These are phyloP conservation scores for Westerdykella sp. DNA, from an alignment of 2,329 filamentous ascomycete genomes.

Conservation along the genomic window DNA sequence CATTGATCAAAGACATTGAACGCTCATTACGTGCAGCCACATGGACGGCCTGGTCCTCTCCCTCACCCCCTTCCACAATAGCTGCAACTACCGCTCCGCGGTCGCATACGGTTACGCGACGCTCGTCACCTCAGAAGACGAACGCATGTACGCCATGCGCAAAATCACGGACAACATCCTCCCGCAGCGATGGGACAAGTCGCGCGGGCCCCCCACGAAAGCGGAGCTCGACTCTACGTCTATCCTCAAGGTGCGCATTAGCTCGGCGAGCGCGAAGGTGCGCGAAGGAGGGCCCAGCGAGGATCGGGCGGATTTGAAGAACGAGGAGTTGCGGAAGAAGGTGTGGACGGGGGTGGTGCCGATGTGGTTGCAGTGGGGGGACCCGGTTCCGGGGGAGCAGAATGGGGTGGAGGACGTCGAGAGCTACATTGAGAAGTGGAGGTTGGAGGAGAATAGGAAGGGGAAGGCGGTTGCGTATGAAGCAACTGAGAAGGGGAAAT, in stretches of 20 bases:
- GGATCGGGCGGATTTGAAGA: constrained; percentile 28
- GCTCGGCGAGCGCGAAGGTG: constrained; percentile 30
- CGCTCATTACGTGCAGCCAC: constrained; percentile 3
- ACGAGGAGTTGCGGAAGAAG: constrained; percentile 15
- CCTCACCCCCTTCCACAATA: constrained; percentile 33
- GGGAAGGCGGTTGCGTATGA: constrained; percentile 19
- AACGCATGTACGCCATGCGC: constrained; percentile 27
- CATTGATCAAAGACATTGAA: not conserved
- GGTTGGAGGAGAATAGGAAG: constrained; percentile 18
- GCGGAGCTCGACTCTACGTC: constrained; percentile 26
- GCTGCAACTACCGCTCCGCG: constrained; percentile 32
- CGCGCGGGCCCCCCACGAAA: constrained; percentile 22
- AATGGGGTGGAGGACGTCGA: constrained; percentile 51
- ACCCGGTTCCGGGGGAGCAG: constrained; percentile 21
- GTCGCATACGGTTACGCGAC: constrained; percentile 25
- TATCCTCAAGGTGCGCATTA: constrained; percentile 23
- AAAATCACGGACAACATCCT: constrained; percentile 31
- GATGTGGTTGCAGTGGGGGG: constrained; percentile 28
- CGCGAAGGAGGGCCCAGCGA: constrained; percentile 29
- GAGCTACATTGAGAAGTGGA: constrained; percentile 50
- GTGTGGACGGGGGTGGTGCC: constrained; percentile 36
- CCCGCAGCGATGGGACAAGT: constrained; percentile 26
- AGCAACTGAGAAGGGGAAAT: constrained; percentile 16
- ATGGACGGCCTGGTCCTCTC: constrained; percentile 32
- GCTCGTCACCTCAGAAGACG: constrained; percentile 16